Conservation (phyloP, 208 protist species). For the Wallacemonas sp. region DNA sequence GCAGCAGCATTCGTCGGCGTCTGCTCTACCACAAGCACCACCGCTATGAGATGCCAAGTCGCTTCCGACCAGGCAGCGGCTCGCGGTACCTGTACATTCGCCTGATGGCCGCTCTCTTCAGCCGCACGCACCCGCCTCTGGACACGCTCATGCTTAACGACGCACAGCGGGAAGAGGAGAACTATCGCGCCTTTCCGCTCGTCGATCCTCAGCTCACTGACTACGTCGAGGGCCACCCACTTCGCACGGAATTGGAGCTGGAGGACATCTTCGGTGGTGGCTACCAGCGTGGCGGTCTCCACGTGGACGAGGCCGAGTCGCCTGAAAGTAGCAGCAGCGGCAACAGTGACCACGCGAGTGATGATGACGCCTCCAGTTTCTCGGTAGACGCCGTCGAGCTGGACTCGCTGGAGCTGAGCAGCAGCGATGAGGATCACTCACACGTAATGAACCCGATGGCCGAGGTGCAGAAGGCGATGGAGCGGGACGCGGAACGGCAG, state of each 20-base stretch:
- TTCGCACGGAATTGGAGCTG: neutral
- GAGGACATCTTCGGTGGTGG: neutral
- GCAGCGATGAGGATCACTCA: too few relatives aligned
- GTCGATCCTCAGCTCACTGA: conserved; percentile 27
- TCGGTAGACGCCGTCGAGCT: neutral
- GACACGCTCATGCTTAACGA: conserved; percentile 42
- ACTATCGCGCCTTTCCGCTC: conserved; percentile 74
- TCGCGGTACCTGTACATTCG: conserved; percentile 67
- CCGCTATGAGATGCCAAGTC: conserved; percentile 32
- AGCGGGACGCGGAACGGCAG: neutral
- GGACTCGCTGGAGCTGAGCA: neutral
- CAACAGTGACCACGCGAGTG: neutral
- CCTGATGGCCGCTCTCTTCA: conserved; percentile 54
- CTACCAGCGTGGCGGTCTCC: too few relatives aligned
- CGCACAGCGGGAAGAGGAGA: conserved; percentile 64
- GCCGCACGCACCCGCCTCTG: conserved; percentile 50
- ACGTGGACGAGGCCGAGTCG: too few relatives aligned
- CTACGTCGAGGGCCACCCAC: conserved; percentile 14
- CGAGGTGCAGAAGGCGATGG: conserved; percentile 1
- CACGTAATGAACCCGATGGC: conserved; percentile 8
- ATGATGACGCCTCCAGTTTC: neutral
- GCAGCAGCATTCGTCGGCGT: conserved; percentile 52
- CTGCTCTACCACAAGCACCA: conserved; percentile 57
- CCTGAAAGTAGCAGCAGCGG: neutral
- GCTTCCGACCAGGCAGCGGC: conserved; percentile 42